These are phyloP conservation scores for Euptelea pleiosperma DNA, from an alignment of 164 flowering plant genomes.

Conservation along the genomic window DNA sequence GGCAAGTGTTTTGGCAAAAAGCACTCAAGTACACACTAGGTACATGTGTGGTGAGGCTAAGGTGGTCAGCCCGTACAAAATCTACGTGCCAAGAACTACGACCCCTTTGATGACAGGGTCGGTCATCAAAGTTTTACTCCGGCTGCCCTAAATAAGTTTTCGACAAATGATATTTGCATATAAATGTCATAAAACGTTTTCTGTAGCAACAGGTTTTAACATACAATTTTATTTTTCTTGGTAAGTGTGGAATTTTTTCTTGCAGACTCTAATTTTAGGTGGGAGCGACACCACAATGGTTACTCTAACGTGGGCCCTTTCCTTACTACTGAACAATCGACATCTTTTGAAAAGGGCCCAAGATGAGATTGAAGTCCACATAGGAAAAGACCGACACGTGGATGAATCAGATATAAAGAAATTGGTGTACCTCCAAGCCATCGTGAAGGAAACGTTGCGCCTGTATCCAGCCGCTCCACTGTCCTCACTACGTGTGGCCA, in stretches of 20 bases:
- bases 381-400: conserved; percentile 30
- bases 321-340: conserved; percentile 26
- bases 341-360: conserved; percentile 26
- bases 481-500: conserved; percentile 16
- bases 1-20: too few species aligned
- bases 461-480: conserved; percentile 31
- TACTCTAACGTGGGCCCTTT: conserved; percentile 25
- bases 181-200: too few species aligned
- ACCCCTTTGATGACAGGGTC: too few species aligned
- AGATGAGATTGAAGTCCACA: conserved; percentile 26
- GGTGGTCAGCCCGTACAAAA: too few species aligned
- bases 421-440: conserved; percentile 38
- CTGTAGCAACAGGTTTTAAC: too few species aligned
- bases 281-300: conserved; percentile 30
- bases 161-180: too few species aligned
- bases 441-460: conserved; percentile 36
- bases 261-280: conserved; percentile 21
- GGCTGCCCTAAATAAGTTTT: too few species aligned
- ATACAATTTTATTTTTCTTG: neutral
- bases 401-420: conserved; percentile 31
- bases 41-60: too few species aligned
- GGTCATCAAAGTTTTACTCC: too few species aligned
- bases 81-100: too few species aligned
- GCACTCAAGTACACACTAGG: too few species aligned
- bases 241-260: neutral